phyloP scores from a whole-genome alignment of 2,329 filamentous ascomycete species.

The Diaporthe citriasiana region DNA sequence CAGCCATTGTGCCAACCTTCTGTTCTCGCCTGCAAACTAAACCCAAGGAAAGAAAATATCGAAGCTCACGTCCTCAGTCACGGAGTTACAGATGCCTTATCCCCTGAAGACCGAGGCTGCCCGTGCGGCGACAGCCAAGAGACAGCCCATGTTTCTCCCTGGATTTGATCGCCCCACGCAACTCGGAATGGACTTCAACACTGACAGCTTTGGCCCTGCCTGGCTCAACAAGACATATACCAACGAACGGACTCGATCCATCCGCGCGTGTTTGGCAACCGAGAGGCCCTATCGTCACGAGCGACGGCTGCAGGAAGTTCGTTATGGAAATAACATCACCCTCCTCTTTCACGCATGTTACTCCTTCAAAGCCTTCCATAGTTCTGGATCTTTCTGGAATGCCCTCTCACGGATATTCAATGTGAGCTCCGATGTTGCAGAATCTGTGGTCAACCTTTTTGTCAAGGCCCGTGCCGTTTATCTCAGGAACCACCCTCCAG shows the following conservation, averaged over 20 bases:
- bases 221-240: conserved; percentile 34
- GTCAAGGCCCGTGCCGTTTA: not conserved
- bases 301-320: not conserved
- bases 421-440: not conserved
- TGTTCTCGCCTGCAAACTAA: too few species aligned
- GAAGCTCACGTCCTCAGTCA: not conserved
- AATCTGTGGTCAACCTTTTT: not conserved
- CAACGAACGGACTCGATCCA: not conserved
- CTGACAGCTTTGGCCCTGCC: not conserved
- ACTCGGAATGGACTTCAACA: not conserved
- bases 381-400: not conserved
- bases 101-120: not conserved
- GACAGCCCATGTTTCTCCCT: conserved; percentile 29
- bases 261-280: not conserved
- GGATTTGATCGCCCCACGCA: conserved; percentile 32
- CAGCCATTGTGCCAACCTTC: too few species aligned
- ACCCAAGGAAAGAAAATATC: not conserved
- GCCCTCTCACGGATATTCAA: conserved; percentile 15
- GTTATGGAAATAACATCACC: conserved; percentile 41
- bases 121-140: not conserved
- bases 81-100: not conserved
- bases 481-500: not conserved
- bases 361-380: not conserved
- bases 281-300: not conserved
- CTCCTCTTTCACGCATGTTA: conserved; percentile 33